These are phyloP conservation scores for Saccharomycopsis microspora DNA, from an alignment of 805 yeast genomes.

Conservation along the genomic window DNA sequence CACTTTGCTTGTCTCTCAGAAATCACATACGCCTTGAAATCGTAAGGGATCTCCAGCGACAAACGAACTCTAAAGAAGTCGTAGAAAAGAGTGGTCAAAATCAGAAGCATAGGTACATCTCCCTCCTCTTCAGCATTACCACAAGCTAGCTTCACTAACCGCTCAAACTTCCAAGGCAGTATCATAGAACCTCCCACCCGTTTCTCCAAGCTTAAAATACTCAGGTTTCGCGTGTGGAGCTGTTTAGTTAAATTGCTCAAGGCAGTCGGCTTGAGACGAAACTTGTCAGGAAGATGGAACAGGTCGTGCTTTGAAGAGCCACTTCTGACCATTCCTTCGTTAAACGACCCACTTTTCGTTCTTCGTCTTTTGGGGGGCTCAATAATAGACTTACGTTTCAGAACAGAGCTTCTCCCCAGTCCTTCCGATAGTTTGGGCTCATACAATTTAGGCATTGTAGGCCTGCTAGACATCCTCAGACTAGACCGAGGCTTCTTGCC, in stretches of 20 bases:
- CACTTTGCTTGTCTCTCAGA: constrained; percentile 31
- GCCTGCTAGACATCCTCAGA: too few species aligned
- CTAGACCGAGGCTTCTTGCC: neutral
- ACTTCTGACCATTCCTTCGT: too few species aligned
- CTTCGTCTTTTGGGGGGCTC: too few species aligned
- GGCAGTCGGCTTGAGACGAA: too few species aligned
- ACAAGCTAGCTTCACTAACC: constrained; percentile 38
- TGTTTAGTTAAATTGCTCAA: neutral
- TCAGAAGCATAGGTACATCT: constrained; percentile 48
- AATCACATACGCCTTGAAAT: constrained; percentile 5
- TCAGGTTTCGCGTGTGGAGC: neutral
- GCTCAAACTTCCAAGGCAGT: constrained; percentile 47
- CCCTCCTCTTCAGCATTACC: constrained; percentile 50
- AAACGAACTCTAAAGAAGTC: constrained; percentile 21
- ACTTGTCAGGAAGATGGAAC: too few species aligned
- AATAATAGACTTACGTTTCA: too few species aligned
- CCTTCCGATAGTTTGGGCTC: too few species aligned
- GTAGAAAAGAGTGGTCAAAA: constrained; percentile 44
- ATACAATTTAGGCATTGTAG: too few species aligned
- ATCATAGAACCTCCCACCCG: neutral
- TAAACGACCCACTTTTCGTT: too few species aligned
- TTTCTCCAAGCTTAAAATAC: too few species aligned
- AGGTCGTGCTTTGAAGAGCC: neutral
- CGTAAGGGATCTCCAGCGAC: constrained; percentile 14
- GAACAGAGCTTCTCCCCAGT: too few species aligned